Evolutionary conservation across 495 filamentous ascomycete genomes (phyloP).

Genomic region (Trichoderma erinaceum): DNA sequence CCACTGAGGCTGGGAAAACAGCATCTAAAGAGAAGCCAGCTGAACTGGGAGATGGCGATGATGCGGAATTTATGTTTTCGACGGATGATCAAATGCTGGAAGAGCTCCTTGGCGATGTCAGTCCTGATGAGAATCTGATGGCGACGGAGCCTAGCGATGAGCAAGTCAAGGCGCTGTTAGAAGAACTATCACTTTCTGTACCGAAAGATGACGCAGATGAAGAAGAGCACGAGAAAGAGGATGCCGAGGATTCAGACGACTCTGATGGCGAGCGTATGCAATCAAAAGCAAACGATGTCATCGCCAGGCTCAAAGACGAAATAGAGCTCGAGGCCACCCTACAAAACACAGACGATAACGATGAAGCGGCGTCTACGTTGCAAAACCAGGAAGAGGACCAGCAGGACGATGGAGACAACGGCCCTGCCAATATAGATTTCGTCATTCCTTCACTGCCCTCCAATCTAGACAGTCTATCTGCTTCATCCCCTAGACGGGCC

Average conservation of each 20-base stretch:
- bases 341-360: not conserved
- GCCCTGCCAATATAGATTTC: constrained; percentile 17
- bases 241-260: constrained; percentile 21
- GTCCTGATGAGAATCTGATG: constrained; percentile 21
- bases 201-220: constrained; percentile 12
- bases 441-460: constrained; percentile 35
- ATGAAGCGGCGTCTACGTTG: not conserved
- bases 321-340: constrained; percentile 22
- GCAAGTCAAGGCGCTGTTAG: constrained; percentile 26
- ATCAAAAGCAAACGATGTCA: constrained; percentile 29
- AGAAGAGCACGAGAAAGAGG: not conserved
- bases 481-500: constrained; percentile 11
- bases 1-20: not conserved
- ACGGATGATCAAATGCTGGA: constrained; percentile 33
- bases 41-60: not conserved
- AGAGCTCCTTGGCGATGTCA: constrained; percentile 33
- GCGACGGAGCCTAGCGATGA: constrained; percentile 25
- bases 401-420: not conserved
- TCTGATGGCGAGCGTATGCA: constrained; percentile 39
- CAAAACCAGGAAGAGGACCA: not conserved
- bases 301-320: constrained; percentile 35
- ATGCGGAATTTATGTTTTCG: constrained; percentile 21
- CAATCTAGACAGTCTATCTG: constrained; percentile 24
- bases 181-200: constrained; percentile 19
- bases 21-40: not conserved